phyloP scores from a whole-genome alignment of 371 early-diverging fungal genomes.

The Zopfochytrium polystomum region DNA sequence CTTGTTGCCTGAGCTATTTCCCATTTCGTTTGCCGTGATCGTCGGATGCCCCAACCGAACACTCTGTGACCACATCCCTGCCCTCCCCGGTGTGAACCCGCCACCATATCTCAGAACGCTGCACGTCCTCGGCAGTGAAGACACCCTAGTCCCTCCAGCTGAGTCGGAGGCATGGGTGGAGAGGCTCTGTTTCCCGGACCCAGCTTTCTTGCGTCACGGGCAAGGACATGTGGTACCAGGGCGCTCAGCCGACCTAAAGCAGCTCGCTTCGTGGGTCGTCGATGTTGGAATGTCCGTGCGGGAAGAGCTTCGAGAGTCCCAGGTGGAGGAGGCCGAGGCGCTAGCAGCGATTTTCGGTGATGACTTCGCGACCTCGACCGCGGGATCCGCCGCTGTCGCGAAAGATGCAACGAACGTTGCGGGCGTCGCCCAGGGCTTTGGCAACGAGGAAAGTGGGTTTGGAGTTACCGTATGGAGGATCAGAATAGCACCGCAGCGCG shows the following conservation, averaged over 20 bases:
- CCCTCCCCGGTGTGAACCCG: not conserved
- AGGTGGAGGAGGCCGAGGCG: constrained; percentile 19
- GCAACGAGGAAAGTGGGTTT: not conserved
- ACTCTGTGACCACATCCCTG: not conserved
- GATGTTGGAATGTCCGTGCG: not conserved
- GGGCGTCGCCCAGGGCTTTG: too few relatives aligned
- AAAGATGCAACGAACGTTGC: too few relatives aligned
- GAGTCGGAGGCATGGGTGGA: constrained; percentile 1
- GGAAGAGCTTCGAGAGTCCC: not conserved
- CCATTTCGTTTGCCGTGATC: not conserved
- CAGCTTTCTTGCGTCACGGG: constrained; percentile 1
- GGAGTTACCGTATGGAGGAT: not conserved
- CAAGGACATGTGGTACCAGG: constrained; percentile 21
- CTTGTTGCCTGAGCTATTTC: constrained; percentile 8
- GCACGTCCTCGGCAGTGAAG: constrained; percentile 17
- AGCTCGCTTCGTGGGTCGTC: constrained; percentile 12
- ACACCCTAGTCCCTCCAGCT: constrained; percentile 10
- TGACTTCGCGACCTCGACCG: constrained; percentile 5
- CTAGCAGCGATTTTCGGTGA: constrained; percentile 25
- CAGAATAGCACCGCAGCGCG: not conserved
- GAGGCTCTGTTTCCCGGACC: not conserved
- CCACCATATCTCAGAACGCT: constrained; percentile 13
- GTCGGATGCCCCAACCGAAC: not conserved
- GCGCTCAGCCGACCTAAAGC: constrained; percentile 8
- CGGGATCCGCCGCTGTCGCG: too few relatives aligned